Evolutionary conservation across 108 stramenopile species (phyloP).

Genomic region (Tribonema minus): DNA sequence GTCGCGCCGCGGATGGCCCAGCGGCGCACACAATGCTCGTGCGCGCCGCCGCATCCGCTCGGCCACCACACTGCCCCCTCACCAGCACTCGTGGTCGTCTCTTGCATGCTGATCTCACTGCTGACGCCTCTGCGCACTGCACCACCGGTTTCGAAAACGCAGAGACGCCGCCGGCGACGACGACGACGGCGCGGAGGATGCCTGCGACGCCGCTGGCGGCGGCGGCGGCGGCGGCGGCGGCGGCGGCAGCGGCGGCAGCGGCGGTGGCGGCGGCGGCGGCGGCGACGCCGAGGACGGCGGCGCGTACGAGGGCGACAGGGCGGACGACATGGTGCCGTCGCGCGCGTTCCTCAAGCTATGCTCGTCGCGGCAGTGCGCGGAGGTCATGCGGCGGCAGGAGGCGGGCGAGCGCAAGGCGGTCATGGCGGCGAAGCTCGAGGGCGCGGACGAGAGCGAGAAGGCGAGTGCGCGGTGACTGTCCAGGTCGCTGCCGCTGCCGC

Average conservation of each 20-base stretch:
- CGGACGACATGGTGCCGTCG: slow-evolving; percentile 51
- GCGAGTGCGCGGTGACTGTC: too few relatives aligned
- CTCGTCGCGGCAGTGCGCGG: slow-evolving; percentile 41
- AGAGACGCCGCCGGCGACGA: background rate
- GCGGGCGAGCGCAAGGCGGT: slow-evolving; percentile 31
- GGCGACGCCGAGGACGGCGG: slow-evolving; percentile 33
- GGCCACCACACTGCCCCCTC: too few relatives aligned
- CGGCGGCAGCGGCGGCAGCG: background rate
- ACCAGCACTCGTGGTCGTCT: too few relatives aligned
- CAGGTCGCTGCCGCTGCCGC: too few relatives aligned
- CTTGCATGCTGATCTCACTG: too few relatives aligned
- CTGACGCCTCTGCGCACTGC: too few relatives aligned
- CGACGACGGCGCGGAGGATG: background rate
- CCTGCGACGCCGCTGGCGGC: background rate
- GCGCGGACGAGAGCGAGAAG: slow-evolving; percentile 45
- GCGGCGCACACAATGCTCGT: too few relatives aligned
- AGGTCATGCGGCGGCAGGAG: slow-evolving; percentile 44
- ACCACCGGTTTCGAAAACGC: too few relatives aligned
- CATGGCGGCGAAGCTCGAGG: slow-evolving; percentile 36
- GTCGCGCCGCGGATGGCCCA: too few relatives aligned
- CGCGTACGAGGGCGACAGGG: slow-evolving; percentile 26
- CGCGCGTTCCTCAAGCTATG: slow-evolving; percentile 47
- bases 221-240: background rate
- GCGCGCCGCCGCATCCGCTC: too few relatives aligned
- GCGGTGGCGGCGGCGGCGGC: background rate